A percentile compares a stretch with the other conserved stretches of the same genome.
phyloP scores from a whole-genome alignment of 2,329 filamentous ascomycete genomes.

The Chrysoporthe cubensis region DNA sequence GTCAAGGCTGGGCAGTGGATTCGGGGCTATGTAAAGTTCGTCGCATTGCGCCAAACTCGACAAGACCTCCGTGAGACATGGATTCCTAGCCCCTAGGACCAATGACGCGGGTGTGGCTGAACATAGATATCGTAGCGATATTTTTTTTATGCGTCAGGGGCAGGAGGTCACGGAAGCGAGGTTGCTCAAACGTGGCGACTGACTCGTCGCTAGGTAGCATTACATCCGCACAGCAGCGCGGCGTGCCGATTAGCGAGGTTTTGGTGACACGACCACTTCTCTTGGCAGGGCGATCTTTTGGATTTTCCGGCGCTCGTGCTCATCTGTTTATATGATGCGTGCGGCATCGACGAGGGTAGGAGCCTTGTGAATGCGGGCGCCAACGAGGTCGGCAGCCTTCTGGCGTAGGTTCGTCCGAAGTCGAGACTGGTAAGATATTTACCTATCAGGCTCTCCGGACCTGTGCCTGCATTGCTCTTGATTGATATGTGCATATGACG shows the following conservation, averaged over 20 bases:
- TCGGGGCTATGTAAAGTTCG: neutral
- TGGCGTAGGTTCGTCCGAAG: no score
- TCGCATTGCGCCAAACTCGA: neutral
- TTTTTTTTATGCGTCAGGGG: neutral
- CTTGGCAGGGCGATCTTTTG: neutral
- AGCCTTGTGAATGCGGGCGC: no score
- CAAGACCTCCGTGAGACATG: neutral
- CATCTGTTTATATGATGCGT: no score
- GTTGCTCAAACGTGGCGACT: slow-evolving; percentile 8
- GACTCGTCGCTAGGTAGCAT: neutral
- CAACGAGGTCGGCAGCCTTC: no score
- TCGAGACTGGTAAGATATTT: no score
- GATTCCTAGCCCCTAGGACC: neutral
- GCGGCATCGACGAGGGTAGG: no score
- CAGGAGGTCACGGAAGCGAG: slow-evolving; percentile 4
- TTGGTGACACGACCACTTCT: neutral
- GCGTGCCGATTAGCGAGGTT: slow-evolving; percentile 2
- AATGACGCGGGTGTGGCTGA: neutral
- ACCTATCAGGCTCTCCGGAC: no score
- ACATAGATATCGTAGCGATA: neutral
- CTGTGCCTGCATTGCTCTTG: no score
- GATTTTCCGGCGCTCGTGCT: no score
- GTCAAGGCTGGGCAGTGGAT: neutral
- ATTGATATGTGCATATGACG: neutral
- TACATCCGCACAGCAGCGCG: neutral